A percentile compares a stretch with the other conserved stretches of the same genome.
phyloP scores from a whole-genome alignment of 2,329 filamentous ascomycete species.

The Penicillium sclerotigenum region DNA sequence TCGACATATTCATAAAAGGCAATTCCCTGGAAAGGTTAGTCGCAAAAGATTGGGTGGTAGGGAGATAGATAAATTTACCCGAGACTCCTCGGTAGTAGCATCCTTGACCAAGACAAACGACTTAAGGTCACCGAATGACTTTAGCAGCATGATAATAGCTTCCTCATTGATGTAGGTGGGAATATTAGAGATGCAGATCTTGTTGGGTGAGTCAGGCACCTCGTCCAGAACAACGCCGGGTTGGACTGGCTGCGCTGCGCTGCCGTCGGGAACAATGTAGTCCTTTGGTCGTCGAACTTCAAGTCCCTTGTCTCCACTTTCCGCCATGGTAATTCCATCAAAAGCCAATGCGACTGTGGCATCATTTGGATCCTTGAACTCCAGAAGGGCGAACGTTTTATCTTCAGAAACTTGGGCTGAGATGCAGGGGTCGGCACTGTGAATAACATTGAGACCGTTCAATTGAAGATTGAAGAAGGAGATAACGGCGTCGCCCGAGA shows the following conservation, averaged over 20 bases:
- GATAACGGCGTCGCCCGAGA: conserved; percentile 72
- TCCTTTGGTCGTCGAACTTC: conserved; percentile 87
- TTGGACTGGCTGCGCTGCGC: conserved; percentile 69
- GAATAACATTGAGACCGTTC: conserved; percentile 91
- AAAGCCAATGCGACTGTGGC: conserved; percentile 87
- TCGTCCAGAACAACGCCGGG: conserved; percentile 73
- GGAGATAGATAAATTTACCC: conserved; percentile 57
- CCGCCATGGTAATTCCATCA: conserved; percentile 84
- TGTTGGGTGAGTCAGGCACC: conserved; percentile 90
- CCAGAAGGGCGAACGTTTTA: conserved; percentile 75
- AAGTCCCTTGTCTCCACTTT: conserved; percentile 61
- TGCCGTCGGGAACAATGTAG: conserved; percentile 84
- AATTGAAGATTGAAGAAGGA: conserved; percentile 95
- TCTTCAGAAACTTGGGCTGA: conserved; percentile 79
- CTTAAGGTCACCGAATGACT: conserved; percentile 88
- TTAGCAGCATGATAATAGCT: conserved; percentile 84
- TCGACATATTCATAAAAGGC: conserved; percentile 95
- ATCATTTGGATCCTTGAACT: conserved; percentile 84
- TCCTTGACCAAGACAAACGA: conserved; percentile 90
- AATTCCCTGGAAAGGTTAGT: conserved; percentile 63
- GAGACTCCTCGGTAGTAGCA: conserved; percentile 75
- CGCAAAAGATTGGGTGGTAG: conserved; percentile 27
- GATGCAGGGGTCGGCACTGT: conserved; percentile 78
- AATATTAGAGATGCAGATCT: conserved; percentile 89
- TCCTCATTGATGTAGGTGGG: conserved; percentile 85